A percentile compares a stretch with the other conserved stretches of the same genome.
Evolutionary conservation across 2,329 filamentous ascomycete species (phyloP).

Genomic region (Ophiocordyceps camponoti-leonardi): DNA sequence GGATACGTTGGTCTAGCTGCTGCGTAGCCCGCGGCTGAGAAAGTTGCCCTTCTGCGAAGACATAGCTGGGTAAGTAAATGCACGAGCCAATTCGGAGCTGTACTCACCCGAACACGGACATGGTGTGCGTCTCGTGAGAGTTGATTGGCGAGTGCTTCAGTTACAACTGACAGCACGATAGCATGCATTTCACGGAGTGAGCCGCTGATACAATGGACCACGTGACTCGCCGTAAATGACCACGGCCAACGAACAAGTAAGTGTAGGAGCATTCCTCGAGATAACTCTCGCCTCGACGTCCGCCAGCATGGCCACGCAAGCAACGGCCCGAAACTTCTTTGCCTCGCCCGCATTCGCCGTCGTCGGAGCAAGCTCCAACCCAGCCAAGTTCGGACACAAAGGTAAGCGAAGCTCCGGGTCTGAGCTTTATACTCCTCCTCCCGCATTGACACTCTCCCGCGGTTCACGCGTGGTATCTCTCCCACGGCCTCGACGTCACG

Average conservation of each 20-base stretch:
- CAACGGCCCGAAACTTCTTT: conserved; percentile 65
- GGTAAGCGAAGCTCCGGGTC: conserved; percentile 27
- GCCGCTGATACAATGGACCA: background rate
- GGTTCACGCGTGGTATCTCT: conserved; percentile 86
- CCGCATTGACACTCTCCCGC: background rate
- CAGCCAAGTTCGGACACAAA: conserved; percentile 76
- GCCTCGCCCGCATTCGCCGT: conserved; percentile 66
- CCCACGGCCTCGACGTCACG: conserved; percentile 56
- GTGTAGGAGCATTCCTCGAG: background rate
- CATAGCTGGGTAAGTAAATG: background rate
- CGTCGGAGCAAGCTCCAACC: conserved; percentile 73
- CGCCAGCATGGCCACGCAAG: conserved; percentile 44
- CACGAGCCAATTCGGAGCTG: background rate
- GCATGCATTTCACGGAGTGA: background rate
- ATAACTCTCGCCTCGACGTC: background rate
- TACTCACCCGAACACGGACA: conserved; percentile 31
- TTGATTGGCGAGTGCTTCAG: background rate
- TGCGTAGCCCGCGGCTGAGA: conserved; percentile 40
- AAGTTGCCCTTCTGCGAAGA: conserved; percentile 30
- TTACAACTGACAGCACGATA: too few relatives aligned
- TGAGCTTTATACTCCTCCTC: background rate
- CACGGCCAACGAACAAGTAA: too few relatives aligned
- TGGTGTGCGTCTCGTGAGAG: conserved; percentile 6
- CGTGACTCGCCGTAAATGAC: background rate
- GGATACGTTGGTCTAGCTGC: conserved; percentile 44